Conservation (phyloP, 2,329 filamentous ascomycete species). For the Fusarium camptoceras region DNA sequence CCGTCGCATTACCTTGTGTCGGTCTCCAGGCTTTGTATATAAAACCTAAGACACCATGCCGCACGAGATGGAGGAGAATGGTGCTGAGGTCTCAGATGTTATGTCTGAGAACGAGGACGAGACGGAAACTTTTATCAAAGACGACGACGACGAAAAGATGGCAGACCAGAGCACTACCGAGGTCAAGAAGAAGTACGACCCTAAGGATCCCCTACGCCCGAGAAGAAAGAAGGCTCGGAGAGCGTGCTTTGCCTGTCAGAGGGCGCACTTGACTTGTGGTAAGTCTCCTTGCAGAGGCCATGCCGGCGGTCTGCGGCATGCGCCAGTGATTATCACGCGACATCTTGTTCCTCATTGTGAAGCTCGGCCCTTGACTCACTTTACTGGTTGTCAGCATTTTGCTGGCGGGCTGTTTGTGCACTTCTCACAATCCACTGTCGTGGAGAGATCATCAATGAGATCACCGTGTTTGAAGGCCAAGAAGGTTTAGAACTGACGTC, state of each 20-base stretch:
- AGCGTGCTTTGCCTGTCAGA: conserved; percentile 96
- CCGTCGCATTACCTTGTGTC: conserved; percentile 34
- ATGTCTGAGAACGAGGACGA: conserved; percentile 71
- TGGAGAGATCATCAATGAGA: conserved; percentile 7
- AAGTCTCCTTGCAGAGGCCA: conserved; percentile 60
- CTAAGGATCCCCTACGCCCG: conserved; percentile 91
- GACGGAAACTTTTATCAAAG: conserved; percentile 54
- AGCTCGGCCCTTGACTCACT: conserved; percentile 17
- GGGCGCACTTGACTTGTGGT: conserved; percentile 98
- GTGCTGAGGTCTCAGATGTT: conserved; percentile 67
- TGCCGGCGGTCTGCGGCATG: conserved; percentile 10
- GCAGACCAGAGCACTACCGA: conserved; percentile 60
- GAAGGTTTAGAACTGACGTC: conserved; percentile 35
- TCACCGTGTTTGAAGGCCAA: conserved; percentile 6
- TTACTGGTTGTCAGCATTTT: conserved; percentile 2
- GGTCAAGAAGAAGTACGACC: conserved; percentile 76
- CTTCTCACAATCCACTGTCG: not conserved
- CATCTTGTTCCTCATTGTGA: conserved; percentile 22
- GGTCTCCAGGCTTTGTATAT: conserved; percentile 53
- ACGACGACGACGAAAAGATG: conserved; percentile 67
- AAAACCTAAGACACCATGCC: conserved; percentile 67
- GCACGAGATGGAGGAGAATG: conserved; percentile 64
- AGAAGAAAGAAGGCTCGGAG: conserved; percentile 94
- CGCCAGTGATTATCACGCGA: conserved; percentile 4
- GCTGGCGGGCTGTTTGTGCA: conserved; percentile 8